Conservation (phyloP, 2,329 filamentous ascomycete genomes). For the Claviceps spartinae region DNA sequence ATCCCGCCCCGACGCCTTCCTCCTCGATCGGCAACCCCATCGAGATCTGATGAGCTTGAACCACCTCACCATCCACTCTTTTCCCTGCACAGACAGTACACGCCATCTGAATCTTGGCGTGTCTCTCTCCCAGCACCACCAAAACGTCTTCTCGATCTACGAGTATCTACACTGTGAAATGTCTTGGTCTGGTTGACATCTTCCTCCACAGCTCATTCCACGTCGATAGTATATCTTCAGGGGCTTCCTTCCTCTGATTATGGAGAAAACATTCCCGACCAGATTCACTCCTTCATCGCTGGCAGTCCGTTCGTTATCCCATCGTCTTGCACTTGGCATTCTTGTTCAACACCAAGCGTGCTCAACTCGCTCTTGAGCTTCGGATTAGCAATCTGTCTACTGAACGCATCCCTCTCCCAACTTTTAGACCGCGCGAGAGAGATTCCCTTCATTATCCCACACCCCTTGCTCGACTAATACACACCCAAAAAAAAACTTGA, state of each 20-base stretch:
- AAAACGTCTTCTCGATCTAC: conserved; percentile 17
- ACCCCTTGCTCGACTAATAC: background rate
- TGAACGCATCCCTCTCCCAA: background rate
- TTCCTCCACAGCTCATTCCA: conserved; percentile 23
- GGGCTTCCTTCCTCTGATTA: conserved; percentile 20
- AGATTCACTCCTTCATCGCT: conserved; percentile 11
- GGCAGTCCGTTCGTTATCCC: conserved; percentile 2
- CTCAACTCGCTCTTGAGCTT: conserved; percentile 1
- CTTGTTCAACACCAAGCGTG: background rate
- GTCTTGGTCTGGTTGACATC: conserved; percentile 21
- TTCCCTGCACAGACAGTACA: conserved; percentile 17
- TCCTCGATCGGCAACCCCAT: conserved; percentile 13
- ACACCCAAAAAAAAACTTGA: background rate
- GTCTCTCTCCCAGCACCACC: conserved; percentile 15
- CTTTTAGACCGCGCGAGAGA: background rate
- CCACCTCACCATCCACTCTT: conserved; percentile 19
- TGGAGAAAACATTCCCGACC: conserved; percentile 22
- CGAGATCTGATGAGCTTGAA: conserved; percentile 13
- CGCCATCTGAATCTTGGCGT: conserved; percentile 22
- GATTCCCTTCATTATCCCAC: conserved; percentile 2
- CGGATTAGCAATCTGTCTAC: background rate
- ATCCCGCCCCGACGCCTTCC: conserved; percentile 8
- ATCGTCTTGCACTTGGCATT: conserved; percentile 4
- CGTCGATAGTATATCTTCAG: conserved; percentile 28
- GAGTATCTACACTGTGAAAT: conserved; percentile 21